Evolutionary conservation across 1,284 basidiomycete species (phyloP).

Genomic region (Neolentinus lepideus): DNA sequence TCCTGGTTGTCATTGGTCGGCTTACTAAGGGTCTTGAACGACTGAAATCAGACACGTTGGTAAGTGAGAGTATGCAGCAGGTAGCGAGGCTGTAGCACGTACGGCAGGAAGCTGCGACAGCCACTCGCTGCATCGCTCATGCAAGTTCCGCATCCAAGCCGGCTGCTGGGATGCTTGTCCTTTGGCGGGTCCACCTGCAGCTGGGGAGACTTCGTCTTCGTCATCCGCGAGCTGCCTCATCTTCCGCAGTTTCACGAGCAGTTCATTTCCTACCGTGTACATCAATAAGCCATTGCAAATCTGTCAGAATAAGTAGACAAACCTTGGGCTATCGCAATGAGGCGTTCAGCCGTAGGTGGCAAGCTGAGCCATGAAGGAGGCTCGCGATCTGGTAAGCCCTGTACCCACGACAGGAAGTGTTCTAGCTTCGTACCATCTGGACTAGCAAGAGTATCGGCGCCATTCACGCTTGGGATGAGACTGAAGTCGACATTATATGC

Average conservation of each 20-base stretch:
- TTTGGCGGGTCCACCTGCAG: slow-evolving; percentile 44
- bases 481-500: slow-evolving; percentile 92
- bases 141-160: slow-evolving; percentile 86
- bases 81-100: slow-evolving; percentile 17
- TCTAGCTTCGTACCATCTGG: slow-evolving; percentile 90
- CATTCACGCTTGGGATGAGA: slow-evolving; percentile 66
- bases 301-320: slow-evolving; percentile 13
- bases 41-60: slow-evolving; percentile 27
- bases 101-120: slow-evolving; percentile 70
- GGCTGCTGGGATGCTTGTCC: slow-evolving; percentile 69
- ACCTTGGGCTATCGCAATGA: slow-evolving; percentile 91
- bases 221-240: slow-evolving; percentile 90
- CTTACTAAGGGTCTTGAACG: slow-evolving; percentile 55
- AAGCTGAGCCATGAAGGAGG: slow-evolving; percentile 91
- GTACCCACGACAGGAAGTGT: slow-evolving; percentile 86
- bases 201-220: slow-evolving; percentile 62
- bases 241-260: slow-evolving; percentile 82
- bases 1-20: slow-evolving; percentile 68
- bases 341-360: slow-evolving; percentile 83
- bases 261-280: slow-evolving; percentile 57
- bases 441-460: slow-evolving; percentile 53
- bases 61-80: slow-evolving; percentile 9
- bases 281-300: slow-evolving; percentile 10
- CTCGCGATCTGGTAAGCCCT: slow-evolving; percentile 81
- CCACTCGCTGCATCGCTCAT: slow-evolving; percentile 81